Conservation (phyloP, 768 basidiomycete genomes). For the Trametes villosa region DNA sequence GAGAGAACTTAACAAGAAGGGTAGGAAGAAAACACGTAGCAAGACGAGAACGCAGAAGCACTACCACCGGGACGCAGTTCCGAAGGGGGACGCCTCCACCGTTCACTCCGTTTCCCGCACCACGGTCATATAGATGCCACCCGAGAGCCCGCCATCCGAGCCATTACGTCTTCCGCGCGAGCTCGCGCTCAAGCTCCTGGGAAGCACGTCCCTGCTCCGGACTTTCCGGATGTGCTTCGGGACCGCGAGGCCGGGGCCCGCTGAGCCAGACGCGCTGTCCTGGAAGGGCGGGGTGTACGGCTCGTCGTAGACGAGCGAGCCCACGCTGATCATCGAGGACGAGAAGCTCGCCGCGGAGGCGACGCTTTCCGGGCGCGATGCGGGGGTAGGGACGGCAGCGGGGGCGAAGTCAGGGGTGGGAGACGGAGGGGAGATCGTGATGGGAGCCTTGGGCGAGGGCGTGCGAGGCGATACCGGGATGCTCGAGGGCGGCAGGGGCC, state of each 20-base stretch:
- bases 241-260: conserved; percentile 14
- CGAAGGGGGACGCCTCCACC: neutral
- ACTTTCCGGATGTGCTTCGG: conserved; percentile 23
- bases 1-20: neutral
- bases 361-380: conserved; percentile 22
- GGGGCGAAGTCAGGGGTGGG: conserved; percentile 1
- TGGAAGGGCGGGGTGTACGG: conserved; percentile 29
- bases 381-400: neutral
- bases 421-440: conserved; percentile 19
- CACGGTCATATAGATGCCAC: conserved; percentile 35
- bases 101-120: conserved; percentile 32
- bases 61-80: too few relatives aligned
- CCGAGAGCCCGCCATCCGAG: conserved; percentile 19
- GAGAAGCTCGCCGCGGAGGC: conserved; percentile 27
- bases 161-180: conserved; percentile 18
- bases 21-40: neutral
- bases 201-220: conserved; percentile 28
- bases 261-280: conserved; percentile 22
- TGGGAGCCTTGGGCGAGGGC: conserved; percentile 20
- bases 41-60: too few relatives aligned
- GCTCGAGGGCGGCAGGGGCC: conserved; percentile 33
- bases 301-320: conserved; percentile 25
- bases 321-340: conserved; percentile 29
- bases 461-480: conserved; percentile 29
- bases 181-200: conserved; percentile 18